Evolutionary conservation across 768 basidiomycete species (phyloP).

Genomic region (Neoboletus subvelutipes): DNA sequence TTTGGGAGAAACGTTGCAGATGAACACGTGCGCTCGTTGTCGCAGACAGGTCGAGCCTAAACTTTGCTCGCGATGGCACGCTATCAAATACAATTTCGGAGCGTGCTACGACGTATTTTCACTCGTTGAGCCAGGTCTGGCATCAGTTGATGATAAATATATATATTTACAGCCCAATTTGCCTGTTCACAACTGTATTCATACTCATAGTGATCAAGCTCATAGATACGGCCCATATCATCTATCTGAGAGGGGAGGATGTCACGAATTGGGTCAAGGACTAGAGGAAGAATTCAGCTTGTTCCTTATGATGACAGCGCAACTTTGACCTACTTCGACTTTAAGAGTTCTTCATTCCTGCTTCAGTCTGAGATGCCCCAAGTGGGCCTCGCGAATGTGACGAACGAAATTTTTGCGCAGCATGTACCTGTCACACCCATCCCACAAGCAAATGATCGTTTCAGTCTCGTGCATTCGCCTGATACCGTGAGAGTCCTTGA

Average conservation of each 20-base stretch:
- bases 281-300: background rate
- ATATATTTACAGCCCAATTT: no score
- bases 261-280: no score
- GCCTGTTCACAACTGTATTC: background rate
- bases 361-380: slow-evolving; percentile 5
- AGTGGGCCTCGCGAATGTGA: background rate
- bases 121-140: no score
- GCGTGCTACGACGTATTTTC: no score
- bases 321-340: background rate
- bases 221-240: background rate
- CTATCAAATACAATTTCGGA: background rate
- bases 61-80: background rate
- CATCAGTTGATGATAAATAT: no score
- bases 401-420: slow-evolving; percentile 4
- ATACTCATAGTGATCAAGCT: background rate
- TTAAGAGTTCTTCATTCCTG: background rate
- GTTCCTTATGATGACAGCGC: background rate
- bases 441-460: background rate
- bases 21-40: background rate
- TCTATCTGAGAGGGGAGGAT: background rate
- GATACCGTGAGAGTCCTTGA: background rate
- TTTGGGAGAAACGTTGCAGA: background rate
- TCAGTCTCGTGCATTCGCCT: accelerated
- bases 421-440: background rate
- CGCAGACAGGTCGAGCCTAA: background rate